These are phyloP conservation scores for Starmera amethionina DNA, from an alignment of 805 yeast genomes.

Conservation along the genomic window DNA sequence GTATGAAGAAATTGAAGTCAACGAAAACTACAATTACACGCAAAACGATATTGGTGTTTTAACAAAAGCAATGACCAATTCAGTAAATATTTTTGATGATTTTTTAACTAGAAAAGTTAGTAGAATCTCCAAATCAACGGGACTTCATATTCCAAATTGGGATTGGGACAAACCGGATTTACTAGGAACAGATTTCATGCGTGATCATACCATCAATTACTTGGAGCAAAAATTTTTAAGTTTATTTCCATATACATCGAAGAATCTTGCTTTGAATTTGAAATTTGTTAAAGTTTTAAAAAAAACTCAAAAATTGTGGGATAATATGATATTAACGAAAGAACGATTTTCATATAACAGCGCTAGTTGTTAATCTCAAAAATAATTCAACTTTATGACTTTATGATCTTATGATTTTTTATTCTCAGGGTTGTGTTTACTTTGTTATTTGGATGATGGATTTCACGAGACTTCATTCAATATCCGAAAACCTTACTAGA, in stretches of 20 bases:
- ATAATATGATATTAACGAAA: not conserved
- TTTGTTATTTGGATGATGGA: no score
- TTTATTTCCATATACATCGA: slow-evolving; percentile 1
- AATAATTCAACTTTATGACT: no score
- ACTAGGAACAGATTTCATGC: slow-evolving; percentile 1
- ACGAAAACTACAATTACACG: slow-evolving; percentile 38
- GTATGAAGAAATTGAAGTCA: slow-evolving; percentile 36
- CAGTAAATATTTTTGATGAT: slow-evolving; percentile 11
- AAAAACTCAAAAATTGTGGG: not conserved
- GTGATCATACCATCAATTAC: slow-evolving; percentile 1
- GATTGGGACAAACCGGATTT: slow-evolving; percentile 10
- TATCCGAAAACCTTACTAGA: no score
- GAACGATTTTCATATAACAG: not conserved
- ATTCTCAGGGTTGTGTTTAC: no score
- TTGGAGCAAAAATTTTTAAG: slow-evolving; percentile 5
- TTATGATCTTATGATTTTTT: not conserved
- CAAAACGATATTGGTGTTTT: slow-evolving; percentile 25
- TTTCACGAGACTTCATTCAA: no score
- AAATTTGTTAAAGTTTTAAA: not conserved
- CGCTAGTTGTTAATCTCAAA: no score
- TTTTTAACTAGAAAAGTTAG: slow-evolving; percentile 4
- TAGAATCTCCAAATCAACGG: slow-evolving; percentile 1
- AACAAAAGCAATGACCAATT: slow-evolving; percentile 19
- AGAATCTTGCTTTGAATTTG: not conserved
- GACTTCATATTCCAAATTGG: slow-evolving; percentile 5